A percentile compares a stretch with the other conserved stretches of the same genome.
phyloP scores from a whole-genome alignment of 2,329 filamentous ascomycete species.

The Ophiobolus disseminans region DNA sequence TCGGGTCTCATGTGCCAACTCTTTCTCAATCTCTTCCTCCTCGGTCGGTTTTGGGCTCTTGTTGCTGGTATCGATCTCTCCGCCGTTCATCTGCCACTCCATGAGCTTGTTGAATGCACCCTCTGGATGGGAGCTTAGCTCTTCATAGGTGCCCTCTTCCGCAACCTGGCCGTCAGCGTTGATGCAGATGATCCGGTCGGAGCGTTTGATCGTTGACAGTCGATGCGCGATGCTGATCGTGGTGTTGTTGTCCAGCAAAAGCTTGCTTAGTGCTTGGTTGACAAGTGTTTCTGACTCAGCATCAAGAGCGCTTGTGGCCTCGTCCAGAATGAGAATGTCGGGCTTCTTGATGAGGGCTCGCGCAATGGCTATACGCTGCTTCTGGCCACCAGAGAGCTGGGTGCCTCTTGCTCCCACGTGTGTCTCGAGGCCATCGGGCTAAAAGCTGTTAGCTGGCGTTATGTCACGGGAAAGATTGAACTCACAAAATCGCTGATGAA shows the following conservation, averaged over 20 bases:
- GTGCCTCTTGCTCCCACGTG: constrained; percentile 90
- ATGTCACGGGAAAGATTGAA: constrained; percentile 15
- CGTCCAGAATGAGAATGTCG: constrained; percentile 95
- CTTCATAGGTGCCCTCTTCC: constrained; percentile 83
- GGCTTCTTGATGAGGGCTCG: constrained; percentile 93
- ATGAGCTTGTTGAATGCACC: constrained; percentile 95
- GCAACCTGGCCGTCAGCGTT: constrained; percentile 86
- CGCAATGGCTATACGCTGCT: constrained; percentile 97
- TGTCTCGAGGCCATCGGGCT: constrained; percentile 92
- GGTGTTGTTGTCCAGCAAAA: constrained; percentile 87
- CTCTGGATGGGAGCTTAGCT: constrained; percentile 73
- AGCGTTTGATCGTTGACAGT: constrained; percentile 93
- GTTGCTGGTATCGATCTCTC: constrained; percentile 58
- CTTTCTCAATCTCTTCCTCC: constrained; percentile 59
- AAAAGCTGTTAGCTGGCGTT: constrained; percentile 23
- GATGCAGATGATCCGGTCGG: constrained; percentile 92
- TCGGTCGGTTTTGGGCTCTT: constrained; percentile 51
- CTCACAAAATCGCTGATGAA: constrained; percentile 91
- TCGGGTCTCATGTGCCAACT: constrained; percentile 48
- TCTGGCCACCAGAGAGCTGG: constrained; percentile 94
- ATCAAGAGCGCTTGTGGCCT: constrained; percentile 92
- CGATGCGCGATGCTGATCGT: constrained; percentile 98
- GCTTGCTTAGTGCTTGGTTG: constrained; percentile 81
- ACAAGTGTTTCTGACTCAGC: constrained; percentile 97
- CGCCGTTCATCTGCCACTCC: constrained; percentile 98